These are phyloP conservation scores for Suillus sp. DNA, from an alignment of 768 basidiomycete genomes.

Conservation along the genomic window DNA sequence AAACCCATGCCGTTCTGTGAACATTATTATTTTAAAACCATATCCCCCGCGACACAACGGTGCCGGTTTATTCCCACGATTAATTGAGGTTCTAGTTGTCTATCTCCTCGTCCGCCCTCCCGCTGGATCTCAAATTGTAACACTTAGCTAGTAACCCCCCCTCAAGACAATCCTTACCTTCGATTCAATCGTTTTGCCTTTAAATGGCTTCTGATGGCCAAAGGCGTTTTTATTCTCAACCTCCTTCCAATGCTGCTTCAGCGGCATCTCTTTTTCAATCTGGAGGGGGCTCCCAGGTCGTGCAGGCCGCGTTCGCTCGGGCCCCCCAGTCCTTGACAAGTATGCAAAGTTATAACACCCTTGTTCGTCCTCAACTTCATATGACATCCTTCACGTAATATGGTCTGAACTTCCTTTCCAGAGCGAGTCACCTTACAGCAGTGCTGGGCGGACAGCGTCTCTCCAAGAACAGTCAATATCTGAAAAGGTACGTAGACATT, in stretches of 20 bases:
- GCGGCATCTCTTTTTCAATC: slow-evolving; percentile 52
- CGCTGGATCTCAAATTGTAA: slow-evolving; percentile 10
- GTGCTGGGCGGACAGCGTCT: slow-evolving; percentile 33
- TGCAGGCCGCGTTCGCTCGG: slow-evolving; percentile 47
- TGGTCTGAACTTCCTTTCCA: slow-evolving; percentile 19
- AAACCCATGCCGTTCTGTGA: background rate
- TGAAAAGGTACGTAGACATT: slow-evolving; percentile 51
- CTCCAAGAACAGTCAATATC: slow-evolving; percentile 49
- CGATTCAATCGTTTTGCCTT: slow-evolving; percentile 16
- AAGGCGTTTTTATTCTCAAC: slow-evolving; percentile 43
- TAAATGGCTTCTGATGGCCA: slow-evolving; percentile 39
- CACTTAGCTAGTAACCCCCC: slow-evolving; percentile 9
- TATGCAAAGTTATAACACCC: slow-evolving; percentile 41
- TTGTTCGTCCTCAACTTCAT: slow-evolving; percentile 37
- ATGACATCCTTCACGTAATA: background rate
- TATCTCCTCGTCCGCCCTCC: background rate
- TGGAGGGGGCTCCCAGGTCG: slow-evolving; percentile 30
- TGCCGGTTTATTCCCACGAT: slow-evolving; percentile 8
- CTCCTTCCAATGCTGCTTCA: slow-evolving; percentile 47
- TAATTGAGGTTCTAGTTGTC: background rate
- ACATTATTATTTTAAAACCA: background rate
- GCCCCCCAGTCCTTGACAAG: slow-evolving; percentile 40
- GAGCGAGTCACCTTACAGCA: slow-evolving; percentile 45
- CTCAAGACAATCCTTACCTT: slow-evolving; percentile 7
- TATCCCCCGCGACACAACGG: background rate